Evolutionary conservation across 2,329 filamentous ascomycete genomes (phyloP), one percentile per base, ranked within the genome.

Genomic region (Talaromyces sp.): DNA sequence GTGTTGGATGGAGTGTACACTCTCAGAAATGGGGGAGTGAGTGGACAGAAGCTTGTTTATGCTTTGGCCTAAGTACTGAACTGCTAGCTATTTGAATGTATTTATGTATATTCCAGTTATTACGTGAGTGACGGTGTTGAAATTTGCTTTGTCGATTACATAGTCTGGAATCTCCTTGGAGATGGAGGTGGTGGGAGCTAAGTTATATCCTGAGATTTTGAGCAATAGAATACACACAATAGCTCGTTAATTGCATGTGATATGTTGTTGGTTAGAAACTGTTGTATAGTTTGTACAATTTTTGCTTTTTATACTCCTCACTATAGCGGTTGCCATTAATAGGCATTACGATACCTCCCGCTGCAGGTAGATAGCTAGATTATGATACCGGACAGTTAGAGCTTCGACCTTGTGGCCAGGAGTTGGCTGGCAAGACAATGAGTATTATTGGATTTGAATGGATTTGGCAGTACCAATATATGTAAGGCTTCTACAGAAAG

Each of bases 11-110:
- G 69, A 22, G 54, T 69, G 49, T 29, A 68, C 29, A 34, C 59
- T 17, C 64, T 70, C 61, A 58, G 59, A 25, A 43, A 65, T 17
- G 61, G 61, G 34, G 64, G 66, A 51, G 66, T 70, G 11, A 68
- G 67, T 47, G 64, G 69, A 27, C 29, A 65, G 64, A 70, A 69
- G 60, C 61, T 70, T 64, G 64, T 69, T 36, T 60, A 60, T 29
- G 34, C 34, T 27, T 10, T 60, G 56, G 51, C 51, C 8, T 56
- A 22, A 34, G 17, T 56, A 56, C 17, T 4, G 27, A 56, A n/a
- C 51, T 56, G 25, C 2, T 34, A 34, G 25, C 31, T 1, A 22
- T 34, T 34, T 19, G 17, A 34, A 56, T 34, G 6, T 19, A 19
- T 34, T 27, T 56, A 13, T 56, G 34, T n/a, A n/a, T 11, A 56